Evolutionary conservation across 116 monocot species (phyloP).

Genomic region (Dioscorea cayenensis): DNA sequence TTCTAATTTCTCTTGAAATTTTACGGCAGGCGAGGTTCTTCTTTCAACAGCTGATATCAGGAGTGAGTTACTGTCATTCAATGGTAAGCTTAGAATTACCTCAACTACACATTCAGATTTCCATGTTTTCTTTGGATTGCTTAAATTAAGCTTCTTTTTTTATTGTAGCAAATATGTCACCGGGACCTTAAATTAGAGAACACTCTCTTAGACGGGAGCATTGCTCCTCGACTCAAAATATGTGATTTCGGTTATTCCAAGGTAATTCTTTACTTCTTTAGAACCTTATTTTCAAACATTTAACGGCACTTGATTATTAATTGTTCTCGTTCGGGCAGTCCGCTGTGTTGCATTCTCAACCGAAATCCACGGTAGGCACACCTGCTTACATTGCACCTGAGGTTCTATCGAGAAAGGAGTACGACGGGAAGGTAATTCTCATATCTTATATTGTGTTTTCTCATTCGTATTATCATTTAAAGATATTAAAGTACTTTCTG

Average conservation of each 20-base stretch:
- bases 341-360: conserved; percentile 2
- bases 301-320: not conserved
- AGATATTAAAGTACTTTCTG: not conserved
- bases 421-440: not conserved
- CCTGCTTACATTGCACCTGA: conserved; percentile 3
- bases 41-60: conserved; percentile 94
- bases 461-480: not conserved
- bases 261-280: not conserved
- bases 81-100: conserved; percentile 30
- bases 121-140: not conserved
- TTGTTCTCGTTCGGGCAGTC: not conserved
- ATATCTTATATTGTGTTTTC: not conserved
- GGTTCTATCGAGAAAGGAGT: conserved; percentile 3
- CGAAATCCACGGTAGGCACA: conserved; percentile 1
- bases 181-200: not conserved
- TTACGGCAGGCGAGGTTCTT: conserved; percentile 75
- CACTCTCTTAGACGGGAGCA: conserved; percentile 1
- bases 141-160: not conserved
- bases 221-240: conserved; percentile 1
- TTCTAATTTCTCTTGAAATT: not conserved
- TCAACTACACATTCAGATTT: not conserved
- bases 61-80: conserved; percentile 84
- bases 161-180: conserved; percentile 6
- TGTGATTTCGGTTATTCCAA: conserved; percentile 6
- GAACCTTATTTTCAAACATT: not conserved